Conservation (phyloP, 78 protist genomes). For the Speleostelium caveatum region DNA sequence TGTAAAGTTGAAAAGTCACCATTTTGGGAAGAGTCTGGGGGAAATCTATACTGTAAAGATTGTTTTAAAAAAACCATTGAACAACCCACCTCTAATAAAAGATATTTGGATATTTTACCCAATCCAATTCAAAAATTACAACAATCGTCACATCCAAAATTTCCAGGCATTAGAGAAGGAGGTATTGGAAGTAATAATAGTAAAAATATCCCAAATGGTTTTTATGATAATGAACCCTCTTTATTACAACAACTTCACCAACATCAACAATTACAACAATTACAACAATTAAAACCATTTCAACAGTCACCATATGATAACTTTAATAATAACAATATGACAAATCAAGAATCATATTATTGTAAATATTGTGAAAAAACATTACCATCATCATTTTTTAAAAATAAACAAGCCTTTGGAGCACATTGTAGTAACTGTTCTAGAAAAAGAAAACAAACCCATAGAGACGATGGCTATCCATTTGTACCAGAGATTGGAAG, state of each 20-base stretch:
- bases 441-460: constrained; percentile 72
- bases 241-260: neutral
- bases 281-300: constrained; percentile 20
- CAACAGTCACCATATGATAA: constrained; percentile 1
- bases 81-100: neutral
- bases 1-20: neutral
- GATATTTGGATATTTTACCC: constrained; percentile 8
- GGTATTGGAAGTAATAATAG: too few species aligned
- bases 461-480: constrained; percentile 52
- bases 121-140: neutral
- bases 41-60: neutral
- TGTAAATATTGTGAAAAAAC: constrained; percentile 76
- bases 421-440: constrained; percentile 75
- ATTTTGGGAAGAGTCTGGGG: neutral
- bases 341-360: constrained; percentile 20
- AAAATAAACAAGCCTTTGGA: constrained; percentile 72
- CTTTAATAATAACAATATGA: neutral
- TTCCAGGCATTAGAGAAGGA: too few species aligned
- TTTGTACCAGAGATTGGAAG: constrained; percentile 38
- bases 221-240: neutral
- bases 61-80: neutral
- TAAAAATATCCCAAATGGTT: too few species aligned
- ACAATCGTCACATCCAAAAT: neutral
- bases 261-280: neutral
- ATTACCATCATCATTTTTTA: constrained; percentile 53